Conservation (phyloP, 2,329 filamentous ascomycete genomes). For the Juglanconis sp. region DNA sequence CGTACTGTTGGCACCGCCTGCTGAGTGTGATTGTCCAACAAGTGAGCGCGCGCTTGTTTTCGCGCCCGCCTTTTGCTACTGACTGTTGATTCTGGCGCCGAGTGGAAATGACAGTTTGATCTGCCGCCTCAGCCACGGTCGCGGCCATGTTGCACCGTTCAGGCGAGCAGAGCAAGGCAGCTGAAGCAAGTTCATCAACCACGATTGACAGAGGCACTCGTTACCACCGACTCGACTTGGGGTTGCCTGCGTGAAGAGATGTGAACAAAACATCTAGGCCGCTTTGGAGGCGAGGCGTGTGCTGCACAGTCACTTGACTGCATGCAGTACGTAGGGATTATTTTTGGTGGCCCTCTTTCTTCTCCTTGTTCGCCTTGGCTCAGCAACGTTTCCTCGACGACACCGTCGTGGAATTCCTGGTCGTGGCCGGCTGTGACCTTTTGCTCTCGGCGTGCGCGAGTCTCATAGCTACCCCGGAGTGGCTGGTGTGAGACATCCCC, state of each 20-base stretch:
- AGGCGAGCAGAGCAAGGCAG: not conserved
- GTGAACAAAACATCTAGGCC: not conserved
- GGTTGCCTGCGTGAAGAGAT: not conserved
- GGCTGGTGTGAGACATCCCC: slow-evolving; percentile 1
- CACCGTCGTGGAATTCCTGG: not conserved
- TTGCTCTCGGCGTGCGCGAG: slow-evolving; percentile 1
- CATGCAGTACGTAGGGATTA: not conserved
- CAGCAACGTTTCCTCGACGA: not conserved
- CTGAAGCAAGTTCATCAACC: not conserved
- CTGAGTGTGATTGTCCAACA: too few species aligned
- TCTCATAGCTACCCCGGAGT: not conserved
- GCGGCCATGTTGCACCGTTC: not conserved
- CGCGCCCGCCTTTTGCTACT: not conserved
- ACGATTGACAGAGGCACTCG: too few species aligned
- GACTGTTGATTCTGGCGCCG: not conserved
- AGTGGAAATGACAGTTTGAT: not conserved
- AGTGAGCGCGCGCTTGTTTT: not conserved
- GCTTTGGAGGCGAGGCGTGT: too few species aligned
- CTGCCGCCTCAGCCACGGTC: slow-evolving; percentile 4
- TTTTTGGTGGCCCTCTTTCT: not conserved
- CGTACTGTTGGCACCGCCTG: too few species aligned
- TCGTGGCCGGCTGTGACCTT: not conserved
- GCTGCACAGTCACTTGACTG: too few species aligned
- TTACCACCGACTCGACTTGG: not conserved
- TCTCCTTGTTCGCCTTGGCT: too few species aligned